Percentiles rank a stretch among this genome's conserved stretches.
phyloP scores from a whole-genome alignment of 768 basidiomycete genomes.

The Rubroboletus pulcherrimus region DNA sequence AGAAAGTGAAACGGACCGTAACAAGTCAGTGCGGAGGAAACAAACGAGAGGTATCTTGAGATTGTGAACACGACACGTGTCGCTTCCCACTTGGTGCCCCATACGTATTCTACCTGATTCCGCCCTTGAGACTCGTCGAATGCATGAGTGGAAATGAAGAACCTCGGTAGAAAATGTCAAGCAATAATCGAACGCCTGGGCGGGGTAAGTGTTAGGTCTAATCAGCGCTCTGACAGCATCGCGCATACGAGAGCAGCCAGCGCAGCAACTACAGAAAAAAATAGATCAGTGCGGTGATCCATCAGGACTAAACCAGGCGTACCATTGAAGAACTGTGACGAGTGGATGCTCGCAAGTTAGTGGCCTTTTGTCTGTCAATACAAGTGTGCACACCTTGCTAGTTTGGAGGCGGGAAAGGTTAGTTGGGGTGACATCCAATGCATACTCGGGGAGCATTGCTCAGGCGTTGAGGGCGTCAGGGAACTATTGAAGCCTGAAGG shows the following conservation, averaged over 20 bases:
- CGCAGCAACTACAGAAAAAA: constrained; percentile 13
- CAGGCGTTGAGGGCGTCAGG: not conserved
- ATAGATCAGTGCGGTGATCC: not conserved
- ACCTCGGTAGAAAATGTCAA: constrained; percentile 26
- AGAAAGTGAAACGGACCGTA: constrained; percentile 10
- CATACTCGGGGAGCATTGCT: constrained; percentile 6
- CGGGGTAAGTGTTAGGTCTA: not conserved
- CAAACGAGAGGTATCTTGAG: constrained; percentile 26
- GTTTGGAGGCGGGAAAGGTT: constrained; percentile 13
- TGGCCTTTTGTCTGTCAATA: not conserved
- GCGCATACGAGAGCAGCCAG: constrained; percentile 15
- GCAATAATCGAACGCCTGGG: constrained; percentile 22
- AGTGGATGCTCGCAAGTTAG: not conserved
- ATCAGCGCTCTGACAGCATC: not conserved
- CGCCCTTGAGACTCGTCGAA: not conserved
- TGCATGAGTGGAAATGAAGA: not conserved
- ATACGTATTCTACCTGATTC: constrained; percentile 20
- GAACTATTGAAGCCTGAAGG: too few species aligned
- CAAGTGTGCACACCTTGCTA: constrained; percentile 12
- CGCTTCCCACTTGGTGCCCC: constrained; percentile 21
- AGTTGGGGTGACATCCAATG: not conserved
- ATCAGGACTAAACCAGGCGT: not conserved
- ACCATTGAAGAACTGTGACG: constrained; percentile 18
- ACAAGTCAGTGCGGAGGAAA: constrained; percentile 12
- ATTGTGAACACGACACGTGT: constrained; percentile 24